Conservation (phyloP, 306 rosid species). For the Acacia crassicarpa region DNA sequence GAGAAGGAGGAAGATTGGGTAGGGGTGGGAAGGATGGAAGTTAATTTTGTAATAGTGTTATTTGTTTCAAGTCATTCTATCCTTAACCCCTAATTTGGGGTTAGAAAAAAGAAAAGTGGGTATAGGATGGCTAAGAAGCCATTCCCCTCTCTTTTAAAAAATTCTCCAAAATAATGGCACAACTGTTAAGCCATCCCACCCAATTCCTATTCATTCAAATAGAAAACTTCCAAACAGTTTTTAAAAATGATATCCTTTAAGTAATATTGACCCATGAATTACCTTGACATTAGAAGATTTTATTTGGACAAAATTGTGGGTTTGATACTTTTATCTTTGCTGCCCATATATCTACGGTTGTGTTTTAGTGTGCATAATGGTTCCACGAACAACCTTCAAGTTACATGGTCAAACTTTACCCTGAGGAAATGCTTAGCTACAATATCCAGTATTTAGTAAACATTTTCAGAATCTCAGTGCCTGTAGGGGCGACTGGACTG, state of each 20-base stretch:
- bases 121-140: neutral
- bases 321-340: neutral
- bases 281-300: neutral
- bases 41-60: neutral
- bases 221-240: neutral
- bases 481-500: neutral
- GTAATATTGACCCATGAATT: neutral
- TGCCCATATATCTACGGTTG: neutral
- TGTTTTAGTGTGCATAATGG: neutral
- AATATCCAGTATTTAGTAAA: neutral
- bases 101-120: neutral
- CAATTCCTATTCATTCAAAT: neutral
- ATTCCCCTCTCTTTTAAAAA: neutral
- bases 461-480: conserved; percentile 8
- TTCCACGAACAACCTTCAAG: neutral
- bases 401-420: conserved; percentile 23
- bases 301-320: neutral
- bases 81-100: neutral
- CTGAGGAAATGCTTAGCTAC: conserved; percentile 1
- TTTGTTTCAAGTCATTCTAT: neutral
- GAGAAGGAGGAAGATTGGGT: neutral
- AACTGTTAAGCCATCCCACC: neutral
- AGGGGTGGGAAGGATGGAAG: neutral
- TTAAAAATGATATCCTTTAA: neutral
- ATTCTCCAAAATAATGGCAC: neutral